Evolutionary conservation across 495 filamentous ascomycete species (phyloP).

Genomic region (Venustampulla echinocandica): DNA sequence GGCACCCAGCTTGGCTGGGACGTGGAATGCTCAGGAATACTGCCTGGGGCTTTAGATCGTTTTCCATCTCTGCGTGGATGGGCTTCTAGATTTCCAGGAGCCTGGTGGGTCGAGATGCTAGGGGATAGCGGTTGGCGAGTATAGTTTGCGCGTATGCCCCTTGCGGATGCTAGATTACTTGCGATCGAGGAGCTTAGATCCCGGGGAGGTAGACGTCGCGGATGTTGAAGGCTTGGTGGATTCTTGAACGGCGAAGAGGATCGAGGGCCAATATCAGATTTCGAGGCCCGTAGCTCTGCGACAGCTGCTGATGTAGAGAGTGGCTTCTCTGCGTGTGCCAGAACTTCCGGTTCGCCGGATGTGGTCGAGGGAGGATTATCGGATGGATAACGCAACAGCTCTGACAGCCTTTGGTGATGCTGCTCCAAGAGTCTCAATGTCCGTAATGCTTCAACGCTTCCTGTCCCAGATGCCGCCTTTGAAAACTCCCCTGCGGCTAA

Average conservation of each 20-base stretch:
- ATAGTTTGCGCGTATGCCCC: slow-evolving; percentile 70
- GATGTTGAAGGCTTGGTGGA: slow-evolving; percentile 28
- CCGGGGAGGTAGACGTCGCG: slow-evolving; percentile 45
- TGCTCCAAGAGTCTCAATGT: slow-evolving; percentile 76
- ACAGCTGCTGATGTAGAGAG: slow-evolving; percentile 22
- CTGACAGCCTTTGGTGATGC: slow-evolving; percentile 73
- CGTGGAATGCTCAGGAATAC: slow-evolving; percentile 25
- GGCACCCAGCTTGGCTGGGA: slow-evolving; percentile 36
- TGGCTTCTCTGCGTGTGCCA: slow-evolving; percentile 23
- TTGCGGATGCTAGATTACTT: slow-evolving; percentile 79
- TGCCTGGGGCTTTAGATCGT: slow-evolving; percentile 29
- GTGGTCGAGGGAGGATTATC: slow-evolving; percentile 40
- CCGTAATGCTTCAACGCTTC: slow-evolving; percentile 74
- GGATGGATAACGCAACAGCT: slow-evolving; percentile 63
- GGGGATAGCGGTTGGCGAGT: slow-evolving; percentile 56
- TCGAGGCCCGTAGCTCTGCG: slow-evolving; percentile 22
- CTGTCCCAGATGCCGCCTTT: slow-evolving; percentile 63
- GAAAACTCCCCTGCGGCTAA: slow-evolving; percentile 86
- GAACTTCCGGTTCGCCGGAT: slow-evolving; percentile 17
- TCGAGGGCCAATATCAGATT: slow-evolving; percentile 25
- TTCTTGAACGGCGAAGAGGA: slow-evolving; percentile 37
- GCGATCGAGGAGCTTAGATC: slow-evolving; percentile 80
- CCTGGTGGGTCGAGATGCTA: slow-evolving; percentile 66
- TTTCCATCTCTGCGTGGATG: slow-evolving; percentile 41
- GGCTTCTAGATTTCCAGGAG: slow-evolving; percentile 60